Evolutionary conservation across 768 basidiomycete genomes (phyloP).

Genomic region (Suillus fuscotomentosus): DNA sequence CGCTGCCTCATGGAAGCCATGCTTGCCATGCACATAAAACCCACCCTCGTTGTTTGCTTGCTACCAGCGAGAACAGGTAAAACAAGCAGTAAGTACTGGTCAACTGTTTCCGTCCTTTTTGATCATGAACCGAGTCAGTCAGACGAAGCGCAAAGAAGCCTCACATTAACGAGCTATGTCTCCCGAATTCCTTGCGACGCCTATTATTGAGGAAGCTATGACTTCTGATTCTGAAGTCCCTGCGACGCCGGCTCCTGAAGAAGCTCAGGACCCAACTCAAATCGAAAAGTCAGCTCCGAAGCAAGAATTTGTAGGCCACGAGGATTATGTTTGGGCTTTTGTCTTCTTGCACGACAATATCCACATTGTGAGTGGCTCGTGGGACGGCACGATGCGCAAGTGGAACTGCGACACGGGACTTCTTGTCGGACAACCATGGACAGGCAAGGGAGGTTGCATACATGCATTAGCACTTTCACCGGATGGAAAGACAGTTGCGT

Average conservation of each 20-base stretch:
- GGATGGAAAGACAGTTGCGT: background rate
- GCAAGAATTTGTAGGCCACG: background rate
- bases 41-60: background rate
- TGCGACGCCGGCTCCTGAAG: too few species aligned
- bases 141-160: too few species aligned
- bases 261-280: background rate
- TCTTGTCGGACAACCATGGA: background rate
- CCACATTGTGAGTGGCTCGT: background rate
- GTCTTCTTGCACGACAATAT: background rate
- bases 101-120: too few species aligned
- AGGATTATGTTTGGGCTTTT: background rate
- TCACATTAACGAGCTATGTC: too few species aligned
- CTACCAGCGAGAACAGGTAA: background rate
- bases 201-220: too few species aligned
- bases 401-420: background rate
- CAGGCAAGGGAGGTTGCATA: background rate
- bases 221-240: too few species aligned
- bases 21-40: background rate
- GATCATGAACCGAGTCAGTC: too few species aligned
- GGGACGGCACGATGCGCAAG: background rate
- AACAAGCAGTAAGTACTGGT: too few species aligned
- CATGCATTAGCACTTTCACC: background rate
- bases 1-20: background rate
- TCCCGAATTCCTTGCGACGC: too few species aligned
- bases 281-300: background rate